Conservation (phyloP, 306 rosid species). For the Glycine latifolia region DNA sequence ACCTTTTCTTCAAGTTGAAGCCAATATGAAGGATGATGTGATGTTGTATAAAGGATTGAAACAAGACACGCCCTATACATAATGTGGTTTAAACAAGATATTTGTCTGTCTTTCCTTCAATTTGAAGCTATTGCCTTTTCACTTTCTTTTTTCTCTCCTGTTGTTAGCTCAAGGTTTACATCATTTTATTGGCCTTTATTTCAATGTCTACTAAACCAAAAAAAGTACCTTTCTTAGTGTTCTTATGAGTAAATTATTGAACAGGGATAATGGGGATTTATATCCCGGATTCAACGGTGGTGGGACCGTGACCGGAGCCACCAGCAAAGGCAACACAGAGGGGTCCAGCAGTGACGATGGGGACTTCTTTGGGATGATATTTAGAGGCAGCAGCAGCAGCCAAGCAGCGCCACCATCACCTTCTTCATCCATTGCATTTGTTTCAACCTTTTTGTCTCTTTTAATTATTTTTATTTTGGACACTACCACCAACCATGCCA, state of each 20-base stretch:
- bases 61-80: neutral
- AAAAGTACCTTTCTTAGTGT: slow-evolving; percentile 1
- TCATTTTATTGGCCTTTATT: slow-evolving; percentile 13
- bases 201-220: neutral
- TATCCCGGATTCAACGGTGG: slow-evolving; percentile 59
- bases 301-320: slow-evolving; percentile 65
- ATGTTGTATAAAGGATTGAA: neutral
- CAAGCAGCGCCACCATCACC: slow-evolving; percentile 57
- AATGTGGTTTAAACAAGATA: slow-evolving; percentile 14
- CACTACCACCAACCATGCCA: slow-evolving; percentile 54
- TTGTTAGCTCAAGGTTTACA: neutral
- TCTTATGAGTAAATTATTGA: slow-evolving; percentile 20
- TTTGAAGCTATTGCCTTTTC: slow-evolving; percentile 29
- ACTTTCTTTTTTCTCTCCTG: neutral
- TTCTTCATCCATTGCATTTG: slow-evolving; percentile 44
- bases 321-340: slow-evolving; percentile 48
- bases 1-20: slow-evolving; percentile 46
- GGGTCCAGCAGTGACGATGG: slow-evolving; percentile 63
- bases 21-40: slow-evolving; percentile 4
- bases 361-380: slow-evolving; percentile 85
- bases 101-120: slow-evolving; percentile 30
- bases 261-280: slow-evolving; percentile 70
- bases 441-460: slow-evolving; percentile 60
- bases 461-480: slow-evolving; percentile 62
- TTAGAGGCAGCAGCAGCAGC: slow-evolving; percentile 61